phyloP scores from a whole-genome alignment of 768 basidiomycete species.

The Leccinum uliginosum region DNA sequence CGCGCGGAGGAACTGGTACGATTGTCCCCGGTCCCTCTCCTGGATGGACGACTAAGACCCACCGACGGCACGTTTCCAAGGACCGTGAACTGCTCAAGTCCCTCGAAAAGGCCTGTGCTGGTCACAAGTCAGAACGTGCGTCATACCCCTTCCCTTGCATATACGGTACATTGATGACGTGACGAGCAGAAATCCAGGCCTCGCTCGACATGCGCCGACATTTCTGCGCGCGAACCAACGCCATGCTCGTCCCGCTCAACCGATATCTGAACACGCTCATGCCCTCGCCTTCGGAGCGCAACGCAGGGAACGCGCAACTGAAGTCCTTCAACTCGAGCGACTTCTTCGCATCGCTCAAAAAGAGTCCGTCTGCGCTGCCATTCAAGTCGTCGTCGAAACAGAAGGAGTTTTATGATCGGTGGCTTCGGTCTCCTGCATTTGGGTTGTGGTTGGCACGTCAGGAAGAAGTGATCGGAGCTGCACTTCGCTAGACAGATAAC shows the following conservation, averaged over 20 bases:
- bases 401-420: constrained; percentile 72
- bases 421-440: constrained; percentile 73
- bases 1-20: constrained; percentile 1
- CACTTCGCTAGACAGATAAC: background rate
- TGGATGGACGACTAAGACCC: constrained; percentile 75
- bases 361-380: constrained; percentile 65
- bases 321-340: constrained; percentile 66
- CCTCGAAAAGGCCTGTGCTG: constrained; percentile 57
- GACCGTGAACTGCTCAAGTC: constrained; percentile 70
- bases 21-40: constrained; percentile 48
- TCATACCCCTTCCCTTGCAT: constrained; percentile 4
- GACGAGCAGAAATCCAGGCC: constrained; percentile 48
- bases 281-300: constrained; percentile 55
- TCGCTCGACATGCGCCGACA: constrained; percentile 72
- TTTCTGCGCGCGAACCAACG: constrained; percentile 80
- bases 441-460: constrained; percentile 76
- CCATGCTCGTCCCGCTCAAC: constrained; percentile 83
- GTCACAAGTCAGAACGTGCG: constrained; percentile 50
- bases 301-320: constrained; percentile 36
- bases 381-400: constrained; percentile 65
- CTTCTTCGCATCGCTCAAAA: constrained; percentile 72
- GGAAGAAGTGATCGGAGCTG: constrained; percentile 62
- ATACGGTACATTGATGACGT: background rate
- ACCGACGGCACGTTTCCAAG: constrained; percentile 82
- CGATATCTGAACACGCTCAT: constrained; percentile 88